Conservation (phyloP, 225 moss, liverwort and hornwort genomes). For the Thuidium tamariscinum region DNA sequence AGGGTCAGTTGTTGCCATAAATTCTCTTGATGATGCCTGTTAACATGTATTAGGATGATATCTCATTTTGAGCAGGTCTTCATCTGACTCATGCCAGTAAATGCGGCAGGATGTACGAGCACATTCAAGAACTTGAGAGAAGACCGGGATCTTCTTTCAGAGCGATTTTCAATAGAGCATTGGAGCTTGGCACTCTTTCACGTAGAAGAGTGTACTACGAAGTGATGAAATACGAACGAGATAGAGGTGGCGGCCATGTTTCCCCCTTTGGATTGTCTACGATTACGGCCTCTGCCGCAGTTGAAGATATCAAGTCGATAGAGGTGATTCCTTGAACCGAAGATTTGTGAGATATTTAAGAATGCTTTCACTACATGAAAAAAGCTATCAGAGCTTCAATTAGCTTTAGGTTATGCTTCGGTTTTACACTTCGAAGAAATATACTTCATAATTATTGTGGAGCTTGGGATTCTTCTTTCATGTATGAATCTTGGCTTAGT, state of each 20-base stretch:
- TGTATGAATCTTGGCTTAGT: neutral
- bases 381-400: neutral
- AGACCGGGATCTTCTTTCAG: conserved; percentile 83
- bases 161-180: conserved; percentile 61
- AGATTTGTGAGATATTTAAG: neutral
- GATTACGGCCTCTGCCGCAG: conserved; percentile 43
- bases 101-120: conserved; percentile 47
- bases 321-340: conserved; percentile 40
- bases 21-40: neutral
- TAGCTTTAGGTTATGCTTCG: neutral
- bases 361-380: neutral
- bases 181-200: conserved; percentile 77
- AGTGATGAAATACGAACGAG: conserved; percentile 53
- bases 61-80: neutral
- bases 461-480: neutral
- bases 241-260: conserved; percentile 49
- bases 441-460: neutral
- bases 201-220: conserved; percentile 74
- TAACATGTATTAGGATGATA: neutral
- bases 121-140: conserved; percentile 41
- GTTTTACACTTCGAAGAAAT: neutral
- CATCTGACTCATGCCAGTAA: neutral
- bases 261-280: conserved; percentile 61
- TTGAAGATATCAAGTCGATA: conserved; percentile 72
- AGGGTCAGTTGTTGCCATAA: conserved; percentile 39